These are phyloP conservation scores for Hemisphaericaspora lyxosophila DNA, from an alignment of 1,139 yeast genomes.

Conservation along the genomic window DNA sequence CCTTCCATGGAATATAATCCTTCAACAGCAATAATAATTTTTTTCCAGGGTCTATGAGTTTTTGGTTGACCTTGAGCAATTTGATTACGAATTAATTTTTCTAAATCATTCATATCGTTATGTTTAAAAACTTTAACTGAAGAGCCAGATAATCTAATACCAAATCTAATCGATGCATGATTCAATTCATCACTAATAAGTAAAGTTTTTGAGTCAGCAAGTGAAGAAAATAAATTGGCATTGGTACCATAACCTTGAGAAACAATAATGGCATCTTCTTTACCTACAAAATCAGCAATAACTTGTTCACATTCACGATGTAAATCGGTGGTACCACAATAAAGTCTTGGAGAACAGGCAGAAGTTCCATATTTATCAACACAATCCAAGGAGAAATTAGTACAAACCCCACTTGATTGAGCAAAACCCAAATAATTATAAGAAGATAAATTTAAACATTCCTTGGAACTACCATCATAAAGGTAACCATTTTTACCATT, in stretches of 20 bases:
- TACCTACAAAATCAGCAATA: slow-evolving; percentile 85
- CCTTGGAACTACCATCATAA: slow-evolving; percentile 71
- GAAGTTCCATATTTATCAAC: slow-evolving; percentile 72
- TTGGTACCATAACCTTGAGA: slow-evolving; percentile 97
- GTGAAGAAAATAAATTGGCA: slow-evolving; percentile 81
- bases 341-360: slow-evolving; percentile 73
- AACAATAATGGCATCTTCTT: slow-evolving; percentile 81
- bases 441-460: slow-evolving; percentile 83
- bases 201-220: slow-evolving; percentile 83
- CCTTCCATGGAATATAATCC: slow-evolving; percentile 99
- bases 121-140: slow-evolving; percentile 91
- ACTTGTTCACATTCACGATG: slow-evolving; percentile 73
- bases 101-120: slow-evolving; percentile 82
- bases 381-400: slow-evolving; percentile 68
- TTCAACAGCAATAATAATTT: slow-evolving; percentile 89
- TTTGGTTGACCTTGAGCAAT: slow-evolving; percentile 97
- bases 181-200: slow-evolving; percentile 93
- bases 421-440: slow-evolving; percentile 97
- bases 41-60: slow-evolving; percentile 96
- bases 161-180: slow-evolving; percentile 94
- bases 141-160: slow-evolving; percentile 91
- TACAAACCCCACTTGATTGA: slow-evolving; percentile 89
- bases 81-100: slow-evolving; percentile 76
- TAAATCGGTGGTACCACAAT: slow-evolving; percentile 74
- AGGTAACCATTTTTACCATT: slow-evolving; percentile 60